Conservation (phyloP, 331 rosid species). For the Quercus lobata region DNA sequence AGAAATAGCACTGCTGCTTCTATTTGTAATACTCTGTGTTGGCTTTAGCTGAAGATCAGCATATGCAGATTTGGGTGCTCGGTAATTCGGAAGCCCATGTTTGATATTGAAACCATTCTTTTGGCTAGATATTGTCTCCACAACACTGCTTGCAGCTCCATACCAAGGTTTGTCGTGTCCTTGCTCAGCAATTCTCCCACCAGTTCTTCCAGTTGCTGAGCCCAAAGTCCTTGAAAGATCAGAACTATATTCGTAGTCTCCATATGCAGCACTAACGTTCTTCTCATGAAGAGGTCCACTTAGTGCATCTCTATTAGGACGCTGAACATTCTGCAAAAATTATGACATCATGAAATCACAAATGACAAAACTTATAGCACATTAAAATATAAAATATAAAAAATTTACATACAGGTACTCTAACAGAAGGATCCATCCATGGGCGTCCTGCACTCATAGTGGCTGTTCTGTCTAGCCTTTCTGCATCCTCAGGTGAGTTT, state of each 20-base stretch:
- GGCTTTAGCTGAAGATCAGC: constrained; percentile 43
- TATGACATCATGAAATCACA: constrained; percentile 17
- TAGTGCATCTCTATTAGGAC: constrained; percentile 40
- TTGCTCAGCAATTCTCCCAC: constrained; percentile 49
- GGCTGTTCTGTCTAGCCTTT: constrained; percentile 42
- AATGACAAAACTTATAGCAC: background rate
- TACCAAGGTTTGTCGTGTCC: constrained; percentile 58
- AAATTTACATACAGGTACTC: constrained; percentile 45
- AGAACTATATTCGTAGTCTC: constrained; percentile 56
- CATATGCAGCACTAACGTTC: constrained; percentile 47
- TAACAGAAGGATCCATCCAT: constrained; percentile 58
- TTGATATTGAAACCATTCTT: constrained; percentile 63
- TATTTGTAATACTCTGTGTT: constrained; percentile 34
- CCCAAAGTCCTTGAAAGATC: constrained; percentile 48
- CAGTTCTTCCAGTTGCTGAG: constrained; percentile 42
- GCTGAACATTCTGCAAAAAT: constrained; percentile 64
- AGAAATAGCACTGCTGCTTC: constrained; percentile 42
- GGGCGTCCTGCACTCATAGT: constrained; percentile 49
- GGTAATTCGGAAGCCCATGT: constrained; percentile 49
- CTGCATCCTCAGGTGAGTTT: constrained; percentile 48
- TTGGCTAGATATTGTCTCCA: constrained; percentile 58
- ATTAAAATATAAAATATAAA: background rate
- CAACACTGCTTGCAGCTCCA: constrained; percentile 41
- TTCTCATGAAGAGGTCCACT: constrained; percentile 61
- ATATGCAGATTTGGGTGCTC: constrained; percentile 50